These are phyloP conservation scores for Keqinozyma sinolaborantium DNA, from an alignment of 1,139 yeast genomes.

Conservation along the genomic window DNA sequence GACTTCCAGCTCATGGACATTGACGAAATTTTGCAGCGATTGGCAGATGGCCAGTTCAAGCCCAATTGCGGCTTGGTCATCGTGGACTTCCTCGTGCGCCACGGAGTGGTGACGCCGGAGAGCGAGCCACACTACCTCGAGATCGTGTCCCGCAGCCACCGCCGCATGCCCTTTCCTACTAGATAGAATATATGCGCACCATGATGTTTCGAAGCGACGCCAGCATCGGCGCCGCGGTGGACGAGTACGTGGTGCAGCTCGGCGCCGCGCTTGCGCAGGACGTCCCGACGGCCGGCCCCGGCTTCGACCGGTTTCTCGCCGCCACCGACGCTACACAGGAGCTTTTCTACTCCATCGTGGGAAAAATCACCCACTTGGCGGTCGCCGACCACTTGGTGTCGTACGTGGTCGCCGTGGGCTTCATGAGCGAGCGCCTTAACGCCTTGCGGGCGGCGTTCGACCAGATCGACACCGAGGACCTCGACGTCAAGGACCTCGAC, in stretches of 20 bases:
- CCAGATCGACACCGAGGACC: not conserved
- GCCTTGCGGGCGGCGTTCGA: not conserved
- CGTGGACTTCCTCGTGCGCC: slow-evolving; percentile 81
- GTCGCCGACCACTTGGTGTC: slow-evolving; percentile 13
- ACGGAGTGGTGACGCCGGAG: slow-evolving; percentile 62
- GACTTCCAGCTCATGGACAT: slow-evolving; percentile 62
- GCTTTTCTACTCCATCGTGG: slow-evolving; percentile 13
- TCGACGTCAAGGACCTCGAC: not conserved
- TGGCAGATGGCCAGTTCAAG: slow-evolving; percentile 64
- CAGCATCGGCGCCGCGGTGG: too few species aligned
- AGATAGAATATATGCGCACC: slow-evolving; percentile 10
- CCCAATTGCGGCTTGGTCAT: slow-evolving; percentile 84
- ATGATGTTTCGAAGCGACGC: not conserved
- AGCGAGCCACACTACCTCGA: slow-evolving; percentile 62
- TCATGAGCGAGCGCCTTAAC: not conserved
- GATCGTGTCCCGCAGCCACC: slow-evolving; percentile 58
- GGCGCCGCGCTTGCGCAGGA: too few species aligned
- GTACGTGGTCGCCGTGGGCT: slow-evolving; percentile 17
- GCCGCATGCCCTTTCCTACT: slow-evolving; percentile 69
- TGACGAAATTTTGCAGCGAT: slow-evolving; percentile 48
- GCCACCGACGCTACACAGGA: slow-evolving; percentile 11
- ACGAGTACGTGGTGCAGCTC: too few species aligned
- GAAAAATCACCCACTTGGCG: slow-evolving; percentile 11
- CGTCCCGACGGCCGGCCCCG: too few species aligned
- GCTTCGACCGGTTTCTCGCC: slow-evolving; percentile 1